Base-by-base conservation (phyloP, 2,329 filamentous ascomycete species). In the Fusarium chlamydosporum region DNA sequence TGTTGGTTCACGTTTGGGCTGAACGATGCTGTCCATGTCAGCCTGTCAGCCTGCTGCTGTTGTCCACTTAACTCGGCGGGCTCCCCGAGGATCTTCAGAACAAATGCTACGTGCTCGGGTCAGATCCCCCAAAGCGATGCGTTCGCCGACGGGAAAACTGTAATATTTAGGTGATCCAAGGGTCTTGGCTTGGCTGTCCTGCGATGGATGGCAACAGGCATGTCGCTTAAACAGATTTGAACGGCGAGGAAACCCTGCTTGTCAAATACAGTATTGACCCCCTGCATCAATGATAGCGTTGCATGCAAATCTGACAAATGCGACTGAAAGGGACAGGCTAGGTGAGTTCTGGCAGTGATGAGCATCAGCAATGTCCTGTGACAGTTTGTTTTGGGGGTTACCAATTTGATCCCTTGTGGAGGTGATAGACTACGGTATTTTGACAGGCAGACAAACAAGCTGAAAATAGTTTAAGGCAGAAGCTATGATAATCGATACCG, bases 261-360 rank as follows among this genome's bases (percentile, higher is more conserved):
- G 59, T 57, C 56, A 66, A 64, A 54, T 56, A 27, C 42, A 59
- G 61, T 48, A 69, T 65, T 60, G 54, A 47, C 43, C 45, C 54
- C 43, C 37, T 71, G 65, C 33, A 60, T 54, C 48, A 23, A 34
- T 65, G 42, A 51, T 63, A 66, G 55, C 56, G 71, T 74, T 45
- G 67, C 55, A 73, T 71, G 57, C 38, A 60, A 73, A 74, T 72
- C 72, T 74, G 70, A 56, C 67, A 64, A 63, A 45, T 65, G 69
- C 51, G 52, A 55, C 47, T 38, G 47, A 51, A 51, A 51, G 34
- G 47, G 47, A 40, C 47, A 40, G 56, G 58, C 71, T 73, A 61
- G 63, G 41, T 45, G 47, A 61, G 51, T 63, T 68, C 48, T 66
- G 54, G 48, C 37, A 59, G 33, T 60, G 61, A 65, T 65, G 61